phyloP scores from a whole-genome alignment of 148 eudicot genomes.

The Rhododendron kiyosumense region DNA sequence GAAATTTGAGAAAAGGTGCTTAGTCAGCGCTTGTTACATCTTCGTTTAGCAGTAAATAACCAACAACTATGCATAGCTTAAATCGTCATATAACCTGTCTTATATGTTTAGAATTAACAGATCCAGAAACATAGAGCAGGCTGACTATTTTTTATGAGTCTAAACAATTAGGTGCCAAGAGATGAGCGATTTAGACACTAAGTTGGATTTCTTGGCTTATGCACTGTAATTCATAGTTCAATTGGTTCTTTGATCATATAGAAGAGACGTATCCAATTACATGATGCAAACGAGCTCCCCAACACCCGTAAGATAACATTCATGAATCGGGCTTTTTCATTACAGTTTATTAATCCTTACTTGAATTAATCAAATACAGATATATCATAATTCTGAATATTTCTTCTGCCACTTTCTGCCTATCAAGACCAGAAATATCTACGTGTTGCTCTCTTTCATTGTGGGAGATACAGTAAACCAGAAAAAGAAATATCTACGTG shows the following conservation, averaged over 20 bases:
- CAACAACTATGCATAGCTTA: neutral
- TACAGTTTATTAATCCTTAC: too few relatives aligned
- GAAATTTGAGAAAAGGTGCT: neutral
- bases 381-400: too few relatives aligned
- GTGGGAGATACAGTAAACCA: too few relatives aligned
- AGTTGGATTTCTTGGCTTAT: constrained; percentile 62
- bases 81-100: neutral
- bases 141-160: constrained; percentile 51
- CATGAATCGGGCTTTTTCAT: too few relatives aligned
- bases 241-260: neutral
- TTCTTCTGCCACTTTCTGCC: too few relatives aligned
- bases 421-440: too few relatives aligned
- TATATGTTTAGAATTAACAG: constrained; percentile 24
- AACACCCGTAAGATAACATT: too few relatives aligned
- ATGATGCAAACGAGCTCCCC: too few relatives aligned
- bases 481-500: too few relatives aligned
- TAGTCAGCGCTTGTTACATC: neutral
- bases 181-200: constrained; percentile 75
- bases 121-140: constrained; percentile 68
- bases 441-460: too few relatives aligned
- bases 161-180: constrained; percentile 71
- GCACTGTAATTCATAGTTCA: constrained; percentile 55
- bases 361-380: too few relatives aligned
- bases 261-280: too few relatives aligned
- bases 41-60: neutral